These are phyloP conservation scores for Fusarium austroafricanum DNA, from an alignment of 2,329 filamentous ascomycete genomes.

Conservation along the genomic window DNA sequence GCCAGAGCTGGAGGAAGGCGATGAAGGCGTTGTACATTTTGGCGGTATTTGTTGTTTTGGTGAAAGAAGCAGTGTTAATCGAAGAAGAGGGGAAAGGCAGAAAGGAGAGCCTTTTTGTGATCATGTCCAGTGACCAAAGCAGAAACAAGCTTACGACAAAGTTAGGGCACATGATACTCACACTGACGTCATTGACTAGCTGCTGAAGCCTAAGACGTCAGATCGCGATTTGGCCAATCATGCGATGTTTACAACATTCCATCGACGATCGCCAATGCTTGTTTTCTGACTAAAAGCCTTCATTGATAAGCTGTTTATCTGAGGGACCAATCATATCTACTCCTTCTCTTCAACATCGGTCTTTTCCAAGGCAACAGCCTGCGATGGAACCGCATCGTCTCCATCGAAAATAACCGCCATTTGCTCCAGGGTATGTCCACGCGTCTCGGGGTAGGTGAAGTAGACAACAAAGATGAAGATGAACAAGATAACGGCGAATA, in stretches of 20 bases:
- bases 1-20: conserved; percentile 46
- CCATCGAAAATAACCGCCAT: conserved; percentile 14
- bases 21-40: conserved; percentile 34
- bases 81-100: neutral
- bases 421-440: neutral
- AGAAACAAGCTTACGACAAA: conserved; percentile 24
- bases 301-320: neutral
- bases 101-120: conserved; percentile 6
- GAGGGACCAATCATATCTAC: neutral
- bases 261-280: no score
- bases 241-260: neutral
- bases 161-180: conserved; percentile 22
- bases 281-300: neutral
- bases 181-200: conserved; percentile 24
- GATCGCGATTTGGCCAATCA: neutral
- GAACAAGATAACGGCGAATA: neutral
- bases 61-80: neutral
- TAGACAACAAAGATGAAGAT: neutral
- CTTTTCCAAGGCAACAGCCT: conserved; percentile 3
- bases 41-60: accelerated
- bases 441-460: neutral
- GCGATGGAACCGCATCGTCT: neutral
- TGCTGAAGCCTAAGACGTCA: conserved; percentile 2
- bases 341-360: neutral
- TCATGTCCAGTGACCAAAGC: no score